These are phyloP conservation scores for Flammula alnicola DNA, from an alignment of 1,284 basidiomycete genomes.

Conservation along the genomic window DNA sequence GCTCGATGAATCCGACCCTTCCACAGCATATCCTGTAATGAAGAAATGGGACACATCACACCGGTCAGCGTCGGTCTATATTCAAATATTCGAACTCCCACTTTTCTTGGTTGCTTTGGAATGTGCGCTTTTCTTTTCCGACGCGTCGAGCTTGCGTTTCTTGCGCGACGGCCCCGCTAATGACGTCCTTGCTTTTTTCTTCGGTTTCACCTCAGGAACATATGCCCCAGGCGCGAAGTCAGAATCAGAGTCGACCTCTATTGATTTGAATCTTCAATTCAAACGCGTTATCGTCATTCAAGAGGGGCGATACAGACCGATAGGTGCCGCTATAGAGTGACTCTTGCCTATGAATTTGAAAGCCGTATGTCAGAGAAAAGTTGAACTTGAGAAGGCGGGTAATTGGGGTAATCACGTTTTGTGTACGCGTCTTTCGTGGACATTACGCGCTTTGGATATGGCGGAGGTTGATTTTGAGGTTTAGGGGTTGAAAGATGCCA, in stretches of 20 bases:
- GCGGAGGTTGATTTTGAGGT: no score
- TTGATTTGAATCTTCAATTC: not conserved
- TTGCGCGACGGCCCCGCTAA: conserved; percentile 12
- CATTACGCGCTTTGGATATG: conserved; percentile 17
- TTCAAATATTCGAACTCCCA: conserved; percentile 13
- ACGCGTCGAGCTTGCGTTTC: conserved; percentile 9
- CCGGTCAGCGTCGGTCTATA: no score
- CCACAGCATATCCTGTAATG: not conserved
- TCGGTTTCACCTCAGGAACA: conserved; percentile 36
- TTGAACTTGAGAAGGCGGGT: not conserved
- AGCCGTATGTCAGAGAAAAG: conserved; percentile 2
- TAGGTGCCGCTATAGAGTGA: conserved; percentile 21
- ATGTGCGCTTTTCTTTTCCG: conserved; percentile 1
- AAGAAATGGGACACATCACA: no score
- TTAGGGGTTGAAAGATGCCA: no score
- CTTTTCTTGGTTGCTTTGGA: conserved; percentile 3
- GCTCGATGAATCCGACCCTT: conserved; percentile 28
- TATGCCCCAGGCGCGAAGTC: conserved; percentile 56
- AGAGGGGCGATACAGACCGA: conserved; percentile 15
- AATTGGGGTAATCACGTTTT: conserved; percentile 21
- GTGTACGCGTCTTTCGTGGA: conserved; percentile 19
- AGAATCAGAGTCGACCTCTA: conserved; percentile 57
- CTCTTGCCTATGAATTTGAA: conserved; percentile 11
- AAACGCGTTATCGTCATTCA: not conserved
- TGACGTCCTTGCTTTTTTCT: conserved; percentile 32